These are phyloP conservation scores for Serendipita sp. DNA, from an alignment of 768 basidiomycete genomes.

Conservation along the genomic window DNA sequence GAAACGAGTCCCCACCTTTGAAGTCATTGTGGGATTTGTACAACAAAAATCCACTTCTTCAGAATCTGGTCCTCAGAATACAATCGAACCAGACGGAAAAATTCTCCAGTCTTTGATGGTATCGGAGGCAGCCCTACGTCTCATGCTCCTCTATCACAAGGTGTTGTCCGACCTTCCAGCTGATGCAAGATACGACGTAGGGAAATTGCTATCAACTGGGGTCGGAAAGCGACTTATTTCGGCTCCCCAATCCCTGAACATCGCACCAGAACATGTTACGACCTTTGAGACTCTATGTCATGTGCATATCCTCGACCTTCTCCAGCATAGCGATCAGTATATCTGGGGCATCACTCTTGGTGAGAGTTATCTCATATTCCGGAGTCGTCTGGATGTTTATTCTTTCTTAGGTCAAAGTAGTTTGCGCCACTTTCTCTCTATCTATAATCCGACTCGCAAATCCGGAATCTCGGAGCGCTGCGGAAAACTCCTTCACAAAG, in stretches of 20 bases:
- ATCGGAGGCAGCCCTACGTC: slow-evolving; percentile 61
- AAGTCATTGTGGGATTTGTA: slow-evolving; percentile 70
- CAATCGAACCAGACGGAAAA: not conserved
- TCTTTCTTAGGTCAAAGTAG: slow-evolving; percentile 32
- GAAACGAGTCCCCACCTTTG: slow-evolving; percentile 69
- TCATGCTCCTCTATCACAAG: slow-evolving; percentile 76
- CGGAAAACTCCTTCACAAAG: slow-evolving; percentile 40
- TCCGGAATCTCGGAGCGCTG: slow-evolving; percentile 32
- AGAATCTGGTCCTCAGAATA: slow-evolving; percentile 13
- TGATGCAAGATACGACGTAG: slow-evolving; percentile 75
- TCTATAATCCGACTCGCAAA: slow-evolving; percentile 36
- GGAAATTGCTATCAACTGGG: slow-evolving; percentile 50
- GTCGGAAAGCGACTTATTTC: slow-evolving; percentile 16
- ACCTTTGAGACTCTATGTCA: slow-evolving; percentile 46
- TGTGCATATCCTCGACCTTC: slow-evolving; percentile 58
- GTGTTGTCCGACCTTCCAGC: slow-evolving; percentile 57
- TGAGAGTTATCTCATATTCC: slow-evolving; percentile 21
- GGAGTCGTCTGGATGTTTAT: too few species aligned
- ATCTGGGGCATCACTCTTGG: slow-evolving; percentile 61
- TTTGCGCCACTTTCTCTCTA: slow-evolving; percentile 54
- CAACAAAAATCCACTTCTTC: slow-evolving; percentile 29
- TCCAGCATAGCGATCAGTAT: slow-evolving; percentile 70
- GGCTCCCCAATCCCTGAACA: slow-evolving; percentile 11
- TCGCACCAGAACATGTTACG: slow-evolving; percentile 19
- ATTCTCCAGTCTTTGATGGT: slow-evolving; percentile 32